Conservation (phyloP, 257 asterid species). For the Nicotiana tabacum region DNA sequence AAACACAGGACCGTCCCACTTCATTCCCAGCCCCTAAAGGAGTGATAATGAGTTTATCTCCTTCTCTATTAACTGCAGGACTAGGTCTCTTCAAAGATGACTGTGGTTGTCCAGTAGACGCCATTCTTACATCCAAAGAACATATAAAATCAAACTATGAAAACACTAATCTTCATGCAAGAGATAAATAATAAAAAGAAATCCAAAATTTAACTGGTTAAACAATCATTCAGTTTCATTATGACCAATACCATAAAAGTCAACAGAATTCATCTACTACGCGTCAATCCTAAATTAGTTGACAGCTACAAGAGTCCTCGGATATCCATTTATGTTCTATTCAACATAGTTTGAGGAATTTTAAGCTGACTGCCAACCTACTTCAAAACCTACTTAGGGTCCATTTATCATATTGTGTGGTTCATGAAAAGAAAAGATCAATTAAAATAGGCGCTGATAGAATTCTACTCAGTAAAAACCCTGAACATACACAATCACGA, state of each 20-base stretch:
- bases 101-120: slow-evolving; percentile 50
- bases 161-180: neutral
- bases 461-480: too few species aligned
- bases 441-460: too few species aligned
- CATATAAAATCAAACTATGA: neutral
- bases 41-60: slow-evolving; percentile 80
- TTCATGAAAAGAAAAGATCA: too few species aligned
- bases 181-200: neutral
- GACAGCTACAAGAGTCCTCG: neutral
- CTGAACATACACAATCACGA: too few species aligned
- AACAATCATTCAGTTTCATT: neutral
- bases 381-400: too few species aligned
- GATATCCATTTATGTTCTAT: too few species aligned
- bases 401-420: too few species aligned
- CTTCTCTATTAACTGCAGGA: slow-evolving; percentile 45
- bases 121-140: slow-evolving; percentile 33
- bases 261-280: neutral
- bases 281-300: neutral
- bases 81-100: slow-evolving; percentile 47
- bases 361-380: too few species aligned
- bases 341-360: too few species aligned
- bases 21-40: slow-evolving; percentile 96
- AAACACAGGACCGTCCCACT: slow-evolving; percentile 94
- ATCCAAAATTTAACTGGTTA: neutral
- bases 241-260: neutral